Evolutionary conservation across 2,329 filamentous ascomycete genomes (phyloP), one percentile per base, ranked within the genome.

Genomic region (Sporothrix curviconia): DNA sequence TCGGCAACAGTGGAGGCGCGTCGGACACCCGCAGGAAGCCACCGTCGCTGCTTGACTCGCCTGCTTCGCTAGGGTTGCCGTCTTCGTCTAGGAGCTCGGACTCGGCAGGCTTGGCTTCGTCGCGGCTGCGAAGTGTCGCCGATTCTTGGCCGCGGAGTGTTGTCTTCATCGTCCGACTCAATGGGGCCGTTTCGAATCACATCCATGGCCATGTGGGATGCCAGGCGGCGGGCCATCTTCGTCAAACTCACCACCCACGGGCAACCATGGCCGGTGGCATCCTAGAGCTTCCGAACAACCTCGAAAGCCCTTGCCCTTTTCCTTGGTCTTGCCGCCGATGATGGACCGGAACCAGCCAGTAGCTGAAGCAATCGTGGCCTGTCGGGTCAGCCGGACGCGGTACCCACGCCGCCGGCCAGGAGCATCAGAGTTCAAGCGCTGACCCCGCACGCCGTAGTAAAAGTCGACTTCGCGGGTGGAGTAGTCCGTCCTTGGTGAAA

Each of bases 281-380:
- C 56, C 92, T 83, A 7, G 90, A 83, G 68, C 92, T 96, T 66
- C 94, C 79, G 15, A n/a, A 99, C 92, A 5, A 99, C 94, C 70
- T 97, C 94, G n/a, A 64, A 99, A 99, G 0, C 94, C 94, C 71
- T 97, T 97, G 63, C 87, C 86, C 71, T 95, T 95, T 63, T 96
- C 92, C 68, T 96, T 96, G 7, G 85, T 90, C 73, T 95, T 95
- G 15, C 87, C 88, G 12, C 85, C 86, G 59, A 96, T 82, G 6
- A 96, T 68, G 54, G 79, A 82, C 64, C 89, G 86, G 70, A 97
- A 83, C 91, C 92, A 99, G 4, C 90, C 90, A 0, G 89, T 87
- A 0, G 94, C 92, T 7, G 89, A 92, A 1, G 90, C 88, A 19
- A 96, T n/a, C 89, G 0, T 92, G 90, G 0, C 92, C 90, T 37